Conservation (phyloP, 2,329 filamentous ascomycete species). For the Emmonsiellopsis sp. region DNA sequence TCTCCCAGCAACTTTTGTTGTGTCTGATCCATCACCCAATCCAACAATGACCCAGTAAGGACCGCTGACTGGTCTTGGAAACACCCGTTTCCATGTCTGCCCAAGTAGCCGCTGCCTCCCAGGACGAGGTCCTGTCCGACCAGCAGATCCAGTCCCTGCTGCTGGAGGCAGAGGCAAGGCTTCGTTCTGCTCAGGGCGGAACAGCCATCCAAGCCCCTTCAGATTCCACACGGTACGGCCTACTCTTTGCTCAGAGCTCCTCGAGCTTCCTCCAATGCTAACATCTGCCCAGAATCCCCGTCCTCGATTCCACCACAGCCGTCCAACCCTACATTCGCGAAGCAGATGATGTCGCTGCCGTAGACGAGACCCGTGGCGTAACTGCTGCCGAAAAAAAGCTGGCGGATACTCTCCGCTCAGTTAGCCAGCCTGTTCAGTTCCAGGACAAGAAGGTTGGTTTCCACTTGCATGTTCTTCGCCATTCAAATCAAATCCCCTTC, state of each 20-base stretch:
- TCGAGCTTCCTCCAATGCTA: background rate
- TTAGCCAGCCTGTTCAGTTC: slow-evolving; percentile 43
- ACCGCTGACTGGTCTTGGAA: background rate
- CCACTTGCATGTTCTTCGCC: slow-evolving; percentile 2
- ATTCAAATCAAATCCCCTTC: slow-evolving; percentile 9
- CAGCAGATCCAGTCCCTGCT: slow-evolving; percentile 56
- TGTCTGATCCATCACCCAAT: no score
- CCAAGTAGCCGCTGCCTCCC: background rate
- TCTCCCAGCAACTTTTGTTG: no score
- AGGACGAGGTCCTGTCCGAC: slow-evolving; percentile 45
- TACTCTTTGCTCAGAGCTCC: background rate
- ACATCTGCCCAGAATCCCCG: slow-evolving; percentile 32
- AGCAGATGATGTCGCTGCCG: slow-evolving; percentile 42
- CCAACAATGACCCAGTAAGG: background rate
- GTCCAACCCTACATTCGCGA: slow-evolving; percentile 47
- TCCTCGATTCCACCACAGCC: slow-evolving; percentile 37
- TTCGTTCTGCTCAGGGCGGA: slow-evolving; percentile 23
- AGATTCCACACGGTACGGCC: slow-evolving; percentile 4
- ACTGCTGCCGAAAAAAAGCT: slow-evolving; percentile 38
- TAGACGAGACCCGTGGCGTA: slow-evolving; percentile 44
- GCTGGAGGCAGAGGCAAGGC: slow-evolving; percentile 51
- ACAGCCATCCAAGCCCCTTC: slow-evolving; percentile 6
- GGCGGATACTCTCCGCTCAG: slow-evolving; percentile 41
- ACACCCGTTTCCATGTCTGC: background rate
- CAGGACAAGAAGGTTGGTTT: slow-evolving; percentile 43